Percentiles rank a stretch among this genome's conserved stretches.
phyloP scores from a whole-genome alignment of 2,329 filamentous ascomycete genomes.

The Colletotrichum cordylinicola region DNA sequence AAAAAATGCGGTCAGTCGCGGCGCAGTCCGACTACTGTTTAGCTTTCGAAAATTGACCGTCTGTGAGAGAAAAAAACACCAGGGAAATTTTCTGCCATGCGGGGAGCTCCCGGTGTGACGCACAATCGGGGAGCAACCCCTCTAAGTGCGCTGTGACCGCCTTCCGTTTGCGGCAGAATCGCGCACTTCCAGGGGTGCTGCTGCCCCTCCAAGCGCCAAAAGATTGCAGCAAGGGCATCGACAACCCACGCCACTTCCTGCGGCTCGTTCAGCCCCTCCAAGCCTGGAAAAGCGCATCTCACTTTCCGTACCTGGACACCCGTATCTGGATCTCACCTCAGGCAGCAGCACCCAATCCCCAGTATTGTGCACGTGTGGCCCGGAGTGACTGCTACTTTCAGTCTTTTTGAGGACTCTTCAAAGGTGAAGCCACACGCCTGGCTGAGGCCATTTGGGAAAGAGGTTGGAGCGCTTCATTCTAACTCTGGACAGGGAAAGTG shows the following conservation, averaged over 20 bases:
- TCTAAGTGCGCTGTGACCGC: slow-evolving; percentile 6
- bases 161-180: background rate
- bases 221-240: background rate
- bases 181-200: background rate
- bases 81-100: slow-evolving; percentile 23
- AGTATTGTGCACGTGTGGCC: background rate
- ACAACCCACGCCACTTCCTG: background rate
- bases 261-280: background rate
- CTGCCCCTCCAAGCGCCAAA: slow-evolving; percentile 2
- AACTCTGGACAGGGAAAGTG: background rate
- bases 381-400: background rate
- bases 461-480: background rate
- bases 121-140: background rate
- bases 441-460: slow-evolving; percentile 3
- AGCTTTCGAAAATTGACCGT: background rate
- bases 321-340: background rate
- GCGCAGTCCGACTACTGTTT: background rate
- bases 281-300: background rate
- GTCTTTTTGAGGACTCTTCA: background rate
- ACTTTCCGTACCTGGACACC: background rate
- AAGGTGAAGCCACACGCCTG: background rate
- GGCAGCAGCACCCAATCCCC: background rate
- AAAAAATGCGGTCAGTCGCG: background rate
- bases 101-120: slow-evolving; percentile 19
- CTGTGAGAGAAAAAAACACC: background rate